Conservation (phyloP, 768 basidiomycete genomes). For the Candolleomyces aberdarensis region DNA sequence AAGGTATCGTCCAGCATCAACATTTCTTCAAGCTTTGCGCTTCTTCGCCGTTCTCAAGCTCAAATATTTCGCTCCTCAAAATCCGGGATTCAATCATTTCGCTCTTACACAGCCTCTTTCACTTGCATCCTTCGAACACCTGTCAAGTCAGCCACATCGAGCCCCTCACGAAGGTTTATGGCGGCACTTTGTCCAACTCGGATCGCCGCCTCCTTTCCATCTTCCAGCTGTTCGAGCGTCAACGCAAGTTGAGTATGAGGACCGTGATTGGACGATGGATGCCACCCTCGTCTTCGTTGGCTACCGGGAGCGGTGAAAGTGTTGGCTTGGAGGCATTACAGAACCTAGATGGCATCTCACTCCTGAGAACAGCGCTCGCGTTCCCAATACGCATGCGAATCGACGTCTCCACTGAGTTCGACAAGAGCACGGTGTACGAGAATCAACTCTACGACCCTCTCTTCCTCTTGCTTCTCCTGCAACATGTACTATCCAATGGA, state of each 20-base stretch:
- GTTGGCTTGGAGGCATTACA: conserved; percentile 64
- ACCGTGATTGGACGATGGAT: conserved; percentile 70
- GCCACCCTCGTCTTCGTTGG: conserved; percentile 22
- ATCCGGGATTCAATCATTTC: conserved; percentile 45
- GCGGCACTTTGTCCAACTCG: conserved; percentile 61
- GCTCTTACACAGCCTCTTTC: conserved; percentile 65
- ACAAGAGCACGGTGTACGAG: conserved; percentile 26
- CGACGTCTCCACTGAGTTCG: conserved; percentile 17
- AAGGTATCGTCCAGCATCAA: conserved; percentile 69
- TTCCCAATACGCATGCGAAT: conserved; percentile 63
- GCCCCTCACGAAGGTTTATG: conserved; percentile 71
- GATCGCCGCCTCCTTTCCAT: conserved; percentile 72
- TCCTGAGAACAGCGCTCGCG: conserved; percentile 67
- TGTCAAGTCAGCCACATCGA: conserved; percentile 84
- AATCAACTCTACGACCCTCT: conserved; percentile 72
- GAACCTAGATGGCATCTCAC: conserved; percentile 61
- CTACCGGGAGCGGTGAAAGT: conserved; percentile 31
- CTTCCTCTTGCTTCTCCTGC: conserved; percentile 67
- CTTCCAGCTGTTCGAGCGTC: conserved; percentile 73
- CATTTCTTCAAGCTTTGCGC: conserved; percentile 47
- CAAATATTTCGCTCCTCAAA: conserved; percentile 18
- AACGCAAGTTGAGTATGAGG: conserved; percentile 62
- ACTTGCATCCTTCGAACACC: conserved; percentile 74
- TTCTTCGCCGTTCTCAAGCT: conserved; percentile 20
- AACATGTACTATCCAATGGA: conserved; percentile 59